A percentile compares a stretch with the other conserved stretches of the same genome.
These are phyloP conservation scores for Elsinoe ampelina DNA, from an alignment of 2,329 filamentous ascomycete genomes.

Conservation along the genomic window DNA sequence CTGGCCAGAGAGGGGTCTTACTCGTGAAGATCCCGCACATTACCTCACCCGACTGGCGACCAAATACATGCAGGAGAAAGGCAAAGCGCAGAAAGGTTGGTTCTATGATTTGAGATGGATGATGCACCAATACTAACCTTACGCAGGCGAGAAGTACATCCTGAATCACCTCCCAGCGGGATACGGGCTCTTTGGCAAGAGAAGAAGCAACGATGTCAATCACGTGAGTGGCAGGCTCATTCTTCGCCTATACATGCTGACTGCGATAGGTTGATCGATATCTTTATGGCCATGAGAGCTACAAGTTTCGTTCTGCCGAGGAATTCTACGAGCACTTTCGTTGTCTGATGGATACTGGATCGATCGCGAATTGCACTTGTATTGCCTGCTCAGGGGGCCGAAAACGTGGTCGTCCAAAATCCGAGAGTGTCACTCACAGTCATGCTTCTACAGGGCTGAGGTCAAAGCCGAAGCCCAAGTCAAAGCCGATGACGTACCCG, in stretches of 20 bases:
- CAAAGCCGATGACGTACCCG: neutral
- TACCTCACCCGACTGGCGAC: constrained; percentile 42
- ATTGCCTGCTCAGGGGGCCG: constrained; percentile 33
- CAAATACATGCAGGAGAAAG: constrained; percentile 39
- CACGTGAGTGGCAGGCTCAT: constrained; percentile 24
- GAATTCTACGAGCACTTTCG: constrained; percentile 50
- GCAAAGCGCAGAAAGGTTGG: constrained; percentile 28
- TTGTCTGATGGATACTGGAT: constrained; percentile 42
- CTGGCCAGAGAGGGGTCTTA: constrained; percentile 16
- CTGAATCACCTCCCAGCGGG: constrained; percentile 46
- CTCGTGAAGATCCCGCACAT: constrained; percentile 31
- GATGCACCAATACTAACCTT: neutral
- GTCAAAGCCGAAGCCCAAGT: neutral
- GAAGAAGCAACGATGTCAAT: constrained; percentile 28
- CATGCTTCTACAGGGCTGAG: neutral
- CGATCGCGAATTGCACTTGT: constrained; percentile 40
- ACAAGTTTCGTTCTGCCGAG: constrained; percentile 44
- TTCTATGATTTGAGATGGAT: constrained; percentile 13
- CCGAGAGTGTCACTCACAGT: neutral
- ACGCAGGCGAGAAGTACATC: constrained; percentile 30
- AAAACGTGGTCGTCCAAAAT: neutral
- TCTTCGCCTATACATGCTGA: neutral
- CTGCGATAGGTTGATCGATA: constrained; percentile 37
- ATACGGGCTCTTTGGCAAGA: constrained; percentile 44
- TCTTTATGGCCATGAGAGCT: constrained; percentile 48